Base-by-base conservation (phyloP, 352 stramenopile genomes). In the Pythium brassicae region DNA sequence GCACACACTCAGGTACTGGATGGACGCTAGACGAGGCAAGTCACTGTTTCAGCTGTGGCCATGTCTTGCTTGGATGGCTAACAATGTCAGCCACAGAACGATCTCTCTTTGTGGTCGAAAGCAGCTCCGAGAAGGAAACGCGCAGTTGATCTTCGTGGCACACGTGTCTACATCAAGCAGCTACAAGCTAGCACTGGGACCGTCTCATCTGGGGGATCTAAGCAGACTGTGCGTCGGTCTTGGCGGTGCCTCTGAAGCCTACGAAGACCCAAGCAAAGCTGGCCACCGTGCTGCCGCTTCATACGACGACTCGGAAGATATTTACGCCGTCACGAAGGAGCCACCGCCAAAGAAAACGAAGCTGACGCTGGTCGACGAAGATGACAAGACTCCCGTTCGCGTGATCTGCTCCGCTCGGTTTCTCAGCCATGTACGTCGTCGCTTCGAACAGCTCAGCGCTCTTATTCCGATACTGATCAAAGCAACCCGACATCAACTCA, bases 1-100 rank as follows among this genome's bases (percentile, higher is more conserved):
- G 12, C 81, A 92, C 52, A 73, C 67, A 3, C 54, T 92, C 27
- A 72, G 72, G 81, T 92, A 74, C 26, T 58, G 37, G 12, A 4
- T n/a, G 20, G 40, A 19, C 26, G 0, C 19, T 3, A 52, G 11
- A 47, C 43, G 17, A 10, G 7, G n/a, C 29, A 4, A 37, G 32
- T 37, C 32, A 11, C 32, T 37, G 32, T 7, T 8, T 37, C 32
- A 37, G 14, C 32, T 37, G 2, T 8, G 1, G 32, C 32, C 8
- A 7, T 11, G 1, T 51, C 10, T 11, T 43, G 50, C 1, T 22
- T 34, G 6, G 23, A 37, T 50, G n/a, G n/a, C 35, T 39, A 4
- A 55, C 42, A 3, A 20, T 15, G 15, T 12, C 45, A 37, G 14
- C 47, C 34, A 11, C 57, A 72, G 49, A 67, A 74, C 44, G 35